Evolutionary conservation across 108 stramenopile genomes (phyloP).

Genomic region (Discostella stelligeroides): DNA sequence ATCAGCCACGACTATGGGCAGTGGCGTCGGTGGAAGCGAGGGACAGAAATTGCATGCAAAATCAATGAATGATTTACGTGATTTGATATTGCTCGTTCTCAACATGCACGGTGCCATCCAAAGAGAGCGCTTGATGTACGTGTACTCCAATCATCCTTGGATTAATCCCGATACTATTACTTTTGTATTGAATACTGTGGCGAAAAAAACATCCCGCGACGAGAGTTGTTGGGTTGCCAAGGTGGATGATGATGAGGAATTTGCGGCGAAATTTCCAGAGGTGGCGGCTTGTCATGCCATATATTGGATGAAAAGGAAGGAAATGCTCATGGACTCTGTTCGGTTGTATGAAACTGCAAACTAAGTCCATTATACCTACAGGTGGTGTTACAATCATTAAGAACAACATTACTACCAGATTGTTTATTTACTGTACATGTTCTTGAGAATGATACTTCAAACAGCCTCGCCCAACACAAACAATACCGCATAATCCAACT

Average conservation of each 20-base stretch:
- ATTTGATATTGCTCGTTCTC: slow-evolving; percentile 73
- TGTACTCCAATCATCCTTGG: slow-evolving; percentile 25
- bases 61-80: slow-evolving; percentile 58
- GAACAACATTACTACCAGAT: neutral
- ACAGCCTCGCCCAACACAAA: slow-evolving; percentile 59
- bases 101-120: slow-evolving; percentile 72
- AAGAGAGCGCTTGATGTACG: slow-evolving; percentile 58
- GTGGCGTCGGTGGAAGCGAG: slow-evolving; percentile 1
- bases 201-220: slow-evolving; percentile 44
- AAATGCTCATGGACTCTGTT: slow-evolving; percentile 41
- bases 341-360: slow-evolving; percentile 32
- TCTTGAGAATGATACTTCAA: neutral
- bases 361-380: too few species aligned
- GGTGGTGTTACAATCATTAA: too few species aligned
- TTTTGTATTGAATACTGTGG: slow-evolving; percentile 68
- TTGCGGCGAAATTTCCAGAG: slow-evolving; percentile 55
- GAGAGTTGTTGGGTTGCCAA: slow-evolving; percentile 65
- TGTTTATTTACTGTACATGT: neutral
- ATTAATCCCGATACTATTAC: slow-evolving; percentile 57
- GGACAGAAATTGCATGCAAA: slow-evolving; percentile 9
- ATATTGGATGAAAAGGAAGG: slow-evolving; percentile 76
- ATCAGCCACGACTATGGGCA: neutral
- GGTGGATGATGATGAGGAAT: slow-evolving; percentile 71
- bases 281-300: slow-evolving; percentile 52
- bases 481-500: slow-evolving; percentile 59